phyloP scores from a whole-genome alignment of 306 rosid species.

The Pterocarpus santalinus region DNA sequence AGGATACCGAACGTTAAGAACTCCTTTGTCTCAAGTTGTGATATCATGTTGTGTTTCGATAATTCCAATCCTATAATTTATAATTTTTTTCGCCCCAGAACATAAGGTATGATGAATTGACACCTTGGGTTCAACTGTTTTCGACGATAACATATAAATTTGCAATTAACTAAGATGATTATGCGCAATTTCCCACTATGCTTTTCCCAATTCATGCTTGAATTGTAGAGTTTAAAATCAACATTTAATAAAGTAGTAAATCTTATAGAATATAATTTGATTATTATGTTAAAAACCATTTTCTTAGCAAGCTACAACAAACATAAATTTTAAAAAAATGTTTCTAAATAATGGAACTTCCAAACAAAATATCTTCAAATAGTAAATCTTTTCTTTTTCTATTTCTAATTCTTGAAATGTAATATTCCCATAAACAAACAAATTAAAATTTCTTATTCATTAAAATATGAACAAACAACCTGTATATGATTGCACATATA shows the following conservation, averaged over 20 bases:
- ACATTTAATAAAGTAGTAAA: background rate
- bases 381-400: too few relatives aligned
- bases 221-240: background rate
- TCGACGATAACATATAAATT: background rate
- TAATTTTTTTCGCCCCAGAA: too few relatives aligned
- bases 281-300: background rate
- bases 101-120: background rate
- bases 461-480: background rate
- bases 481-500: background rate
- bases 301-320: background rate
- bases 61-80: too few relatives aligned
- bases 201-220: background rate
- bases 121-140: conserved; percentile 1
- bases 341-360: background rate
- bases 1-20: too few relatives aligned
- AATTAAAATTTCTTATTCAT: background rate
- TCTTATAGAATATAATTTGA: background rate
- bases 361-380: background rate
- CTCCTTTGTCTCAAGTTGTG: too few relatives aligned
- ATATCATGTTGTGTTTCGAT: too few relatives aligned
- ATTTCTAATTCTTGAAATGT: too few relatives aligned
- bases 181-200: background rate
- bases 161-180: background rate
- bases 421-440: background rate
- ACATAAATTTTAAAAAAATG: background rate